Conservation (phyloP, 179 eudicot species). For the Actinidia chinensis region DNA sequence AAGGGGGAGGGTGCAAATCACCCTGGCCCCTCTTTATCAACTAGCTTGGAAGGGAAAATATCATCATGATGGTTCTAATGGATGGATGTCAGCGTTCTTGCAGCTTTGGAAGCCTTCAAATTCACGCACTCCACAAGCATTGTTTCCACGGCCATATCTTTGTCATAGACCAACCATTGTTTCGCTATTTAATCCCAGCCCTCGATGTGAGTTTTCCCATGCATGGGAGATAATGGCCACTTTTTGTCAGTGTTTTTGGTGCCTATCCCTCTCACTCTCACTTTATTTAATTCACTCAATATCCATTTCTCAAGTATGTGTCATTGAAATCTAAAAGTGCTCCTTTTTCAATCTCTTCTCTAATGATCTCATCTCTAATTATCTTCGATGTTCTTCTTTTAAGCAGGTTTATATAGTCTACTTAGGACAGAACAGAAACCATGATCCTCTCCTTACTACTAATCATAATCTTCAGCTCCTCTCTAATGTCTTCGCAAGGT, state of each 20-base stretch:
- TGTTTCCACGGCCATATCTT: neutral
- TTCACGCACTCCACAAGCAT: constrained; percentile 17
- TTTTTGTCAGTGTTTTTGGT: constrained; percentile 29
- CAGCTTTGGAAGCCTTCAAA: constrained; percentile 27
- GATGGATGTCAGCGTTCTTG: constrained; percentile 14
- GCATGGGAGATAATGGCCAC: constrained; percentile 31
- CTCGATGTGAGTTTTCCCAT: constrained; percentile 10
- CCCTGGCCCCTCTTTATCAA: constrained; percentile 7
- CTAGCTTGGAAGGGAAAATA: constrained; percentile 22
- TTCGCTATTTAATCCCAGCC: constrained; percentile 34
- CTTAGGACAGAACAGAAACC: constrained; percentile 35
- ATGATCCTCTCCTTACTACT: constrained; percentile 40
- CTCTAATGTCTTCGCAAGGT: constrained; percentile 42
- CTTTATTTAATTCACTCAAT: constrained; percentile 30
- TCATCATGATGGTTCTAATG: constrained; percentile 24
- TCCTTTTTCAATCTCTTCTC: constrained; percentile 18
- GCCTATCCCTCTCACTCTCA: constrained; percentile 33
- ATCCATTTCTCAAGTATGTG: constrained; percentile 33
- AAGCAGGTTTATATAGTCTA: constrained; percentile 51
- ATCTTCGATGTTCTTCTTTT: constrained; percentile 16
- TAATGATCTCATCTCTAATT: constrained; percentile 11
- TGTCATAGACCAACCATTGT: neutral
- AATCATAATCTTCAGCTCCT: constrained; percentile 43
- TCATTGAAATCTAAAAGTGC: constrained; percentile 11
- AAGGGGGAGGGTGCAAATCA: constrained; percentile 8